Base-by-base conservation (phyloP, 805 yeast genomes). In the Pichia heedii region DNA sequence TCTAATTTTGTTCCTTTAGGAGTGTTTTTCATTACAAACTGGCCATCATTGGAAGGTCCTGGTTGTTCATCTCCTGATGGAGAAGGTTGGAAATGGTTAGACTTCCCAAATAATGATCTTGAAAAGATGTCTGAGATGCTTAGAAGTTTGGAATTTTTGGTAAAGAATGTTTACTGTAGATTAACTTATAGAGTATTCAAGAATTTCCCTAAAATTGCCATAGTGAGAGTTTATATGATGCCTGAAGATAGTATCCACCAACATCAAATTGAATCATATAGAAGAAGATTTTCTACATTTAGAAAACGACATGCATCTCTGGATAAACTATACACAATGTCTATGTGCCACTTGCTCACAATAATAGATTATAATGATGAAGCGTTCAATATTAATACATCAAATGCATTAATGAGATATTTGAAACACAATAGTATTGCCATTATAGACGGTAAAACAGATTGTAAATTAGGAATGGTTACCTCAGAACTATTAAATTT, bases 41-140 rank as follows among this genome's bases (percentile, higher is more conserved):
- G 69, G 1, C 83, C 84, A 1, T 45, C 60, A 1, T 50, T 63
- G 3, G 61, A 65, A 0, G 59, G 65, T 13, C 63, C 63, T 4
- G 73, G 72, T 0, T 29, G 63, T 0, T 45, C 44, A 10, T 66
- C 72, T 0, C 65, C 65, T 6, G 45, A 43, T 19, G 22, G 16
- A 4, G 72, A 64, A 52, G 69, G 66, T 1, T 79, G 84, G 84
- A 52, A 39, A 40, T 78, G 84, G 84, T 58, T 76, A 15, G 78
- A 76, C 47, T 62, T 73, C 10, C 74, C 74, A 16, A 63, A 53
- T 46, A 55, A 46, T 36, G 50, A 26, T 10, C 22, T 27, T 15
- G 47, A 44, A 10, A 42, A 44, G 4, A 13, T 37, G 2, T 44
- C 52, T 7, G 26, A 40, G 4, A 3, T 39, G 2, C 29, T 74